Conservation (phyloP, 2,329 filamentous ascomycete genomes). For the Aspergillus ochraceus region DNA sequence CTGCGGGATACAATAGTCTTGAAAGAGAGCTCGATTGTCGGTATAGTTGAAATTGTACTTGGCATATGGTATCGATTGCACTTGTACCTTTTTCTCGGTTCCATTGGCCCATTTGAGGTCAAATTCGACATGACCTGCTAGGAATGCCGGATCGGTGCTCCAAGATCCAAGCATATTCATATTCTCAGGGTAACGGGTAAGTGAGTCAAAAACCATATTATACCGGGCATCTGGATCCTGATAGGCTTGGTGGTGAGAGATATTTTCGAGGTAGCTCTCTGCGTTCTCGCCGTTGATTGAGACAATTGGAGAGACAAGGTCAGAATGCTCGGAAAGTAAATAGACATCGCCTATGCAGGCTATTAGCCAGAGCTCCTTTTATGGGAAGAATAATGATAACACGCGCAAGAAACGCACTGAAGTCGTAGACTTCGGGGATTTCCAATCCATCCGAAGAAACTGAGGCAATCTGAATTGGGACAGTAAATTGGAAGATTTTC, state of each 20-base stretch:
- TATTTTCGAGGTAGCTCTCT: slow-evolving; percentile 45
- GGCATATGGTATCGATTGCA: neutral
- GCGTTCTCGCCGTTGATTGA: slow-evolving; percentile 60
- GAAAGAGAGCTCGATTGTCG: neutral
- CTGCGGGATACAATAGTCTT: neutral
- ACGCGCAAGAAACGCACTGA: neutral
- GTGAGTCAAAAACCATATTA: neutral
- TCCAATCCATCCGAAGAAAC: slow-evolving; percentile 61
- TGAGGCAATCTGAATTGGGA: slow-evolving; percentile 53
- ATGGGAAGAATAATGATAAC: neutral
- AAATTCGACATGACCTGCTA: neutral
- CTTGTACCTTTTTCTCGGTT: neutral
- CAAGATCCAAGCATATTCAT: neutral
- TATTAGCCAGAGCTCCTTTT: neutral
- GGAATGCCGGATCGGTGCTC: neutral
- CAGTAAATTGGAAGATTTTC: slow-evolving; percentile 48
- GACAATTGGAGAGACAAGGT: slow-evolving; percentile 50
- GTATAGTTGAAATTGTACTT: neutral
- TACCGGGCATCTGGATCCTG: slow-evolving; percentile 61
- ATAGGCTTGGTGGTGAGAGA: slow-evolving; percentile 48
- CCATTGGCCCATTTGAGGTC: neutral
- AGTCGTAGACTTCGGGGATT: slow-evolving; percentile 56
- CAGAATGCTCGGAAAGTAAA: slow-evolving; percentile 11
- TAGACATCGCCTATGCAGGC: neutral
- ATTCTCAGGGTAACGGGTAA: neutral